Evolutionary conservation across 192 early-diverging fungal genomes (phyloP).

Genomic region (Backusella sp.): DNA sequence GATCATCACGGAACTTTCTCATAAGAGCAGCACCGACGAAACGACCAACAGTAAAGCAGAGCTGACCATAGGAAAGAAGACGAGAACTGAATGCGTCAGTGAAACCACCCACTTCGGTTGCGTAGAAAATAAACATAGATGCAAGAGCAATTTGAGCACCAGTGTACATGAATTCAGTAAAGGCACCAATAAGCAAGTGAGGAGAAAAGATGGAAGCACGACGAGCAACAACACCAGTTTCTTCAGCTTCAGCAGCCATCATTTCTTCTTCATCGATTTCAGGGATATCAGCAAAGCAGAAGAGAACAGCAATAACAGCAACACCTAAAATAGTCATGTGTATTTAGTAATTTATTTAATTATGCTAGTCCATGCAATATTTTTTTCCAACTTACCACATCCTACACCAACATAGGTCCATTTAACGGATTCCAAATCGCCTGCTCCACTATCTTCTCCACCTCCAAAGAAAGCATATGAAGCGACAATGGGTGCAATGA

Average conservation of each 20-base stretch:
- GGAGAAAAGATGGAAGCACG: constrained; percentile 30
- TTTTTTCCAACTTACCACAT: constrained; percentile 16
- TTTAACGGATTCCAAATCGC: constrained; percentile 19
- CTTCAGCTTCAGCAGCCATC: constrained; percentile 31
- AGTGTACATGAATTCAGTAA: constrained; percentile 33
- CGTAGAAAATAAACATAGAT: constrained; percentile 34
- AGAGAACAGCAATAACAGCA: constrained; percentile 25
- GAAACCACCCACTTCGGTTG: constrained; percentile 21
- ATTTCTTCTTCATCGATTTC: constrained; percentile 45
- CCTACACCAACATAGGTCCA: constrained; percentile 35
- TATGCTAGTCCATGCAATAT: neutral
- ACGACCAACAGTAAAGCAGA: constrained; percentile 35
- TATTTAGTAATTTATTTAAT: neutral
- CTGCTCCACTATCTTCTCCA: neutral
- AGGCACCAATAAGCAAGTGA: constrained; percentile 26
- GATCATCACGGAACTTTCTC: constrained; percentile 16
- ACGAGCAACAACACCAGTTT: constrained; percentile 13
- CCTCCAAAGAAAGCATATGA: constrained; percentile 35
- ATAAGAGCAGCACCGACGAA: constrained; percentile 27
- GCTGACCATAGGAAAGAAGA: constrained; percentile 25
- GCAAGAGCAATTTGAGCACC: constrained; percentile 37
- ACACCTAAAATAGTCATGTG: constrained; percentile 11
- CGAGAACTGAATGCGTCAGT: constrained; percentile 7
- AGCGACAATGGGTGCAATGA: constrained; percentile 30
- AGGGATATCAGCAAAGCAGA: constrained; percentile 28